Base-by-base conservation (phyloP, 2,329 filamentous ascomycete species). In the Fusarium circinatum region DNA sequence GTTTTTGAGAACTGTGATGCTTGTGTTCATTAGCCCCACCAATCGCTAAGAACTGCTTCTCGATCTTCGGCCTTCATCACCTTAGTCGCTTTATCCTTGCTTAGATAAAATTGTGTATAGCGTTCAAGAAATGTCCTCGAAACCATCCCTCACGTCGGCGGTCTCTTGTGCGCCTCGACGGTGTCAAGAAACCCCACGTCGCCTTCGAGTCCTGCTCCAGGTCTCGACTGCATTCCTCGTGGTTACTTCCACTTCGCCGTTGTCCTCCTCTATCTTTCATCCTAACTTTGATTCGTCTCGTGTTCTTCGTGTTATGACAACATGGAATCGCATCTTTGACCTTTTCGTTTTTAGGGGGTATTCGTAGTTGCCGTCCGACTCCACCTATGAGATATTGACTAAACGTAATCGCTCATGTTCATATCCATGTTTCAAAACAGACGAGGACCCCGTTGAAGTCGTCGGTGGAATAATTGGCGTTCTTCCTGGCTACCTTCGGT, bases 401-500 rank as follows among this genome's bases (percentile, higher is more conserved):
- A 22, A 7, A 22, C 20, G 1, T 2, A 4, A 2, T 34, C 14
- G 32, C 9, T 15, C 5, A 10, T 6, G 9, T 36, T 6, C 2
- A 6, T 12, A 1, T 36, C 4, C 0, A 8, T 38, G 18, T 9
- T 54, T 5, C 2, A 10, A 22, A 36, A 12, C 3, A 12, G 18
- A 12, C 9, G 13, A 3, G n/a, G 6, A 0, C 6, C 6, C 9
- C n/a, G 4, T 26, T 5, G 18, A 17, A 3, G 6, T 6, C 20
- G 0, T 22, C 1, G 18, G n/a, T 3, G 13, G 6, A 49, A 51
- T 17, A 1, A 1, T 15, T 26, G 12, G 13, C 3, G 1, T 20
- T 6, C 0, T 14, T 15, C 9, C 12, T 6, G 6, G 13, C 8
- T 2, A 0, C 4, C 18, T 26, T 10, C 3, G 0, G n/a, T 8